phyloP scores from a whole-genome alignment of 2,329 filamentous ascomycete species.

The Fusarium foetens region DNA sequence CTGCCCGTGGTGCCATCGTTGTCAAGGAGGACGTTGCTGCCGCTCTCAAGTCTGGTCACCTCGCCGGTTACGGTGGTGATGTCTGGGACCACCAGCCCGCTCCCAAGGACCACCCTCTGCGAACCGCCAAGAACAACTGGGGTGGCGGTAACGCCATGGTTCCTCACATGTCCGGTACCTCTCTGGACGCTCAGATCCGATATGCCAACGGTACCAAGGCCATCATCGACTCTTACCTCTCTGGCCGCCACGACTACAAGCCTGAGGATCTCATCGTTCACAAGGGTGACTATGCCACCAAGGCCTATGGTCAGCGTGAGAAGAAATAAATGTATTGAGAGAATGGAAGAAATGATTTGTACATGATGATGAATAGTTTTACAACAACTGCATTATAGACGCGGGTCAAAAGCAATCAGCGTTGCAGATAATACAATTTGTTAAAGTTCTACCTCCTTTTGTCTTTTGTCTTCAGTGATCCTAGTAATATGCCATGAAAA shows the following conservation, averaged over 20 bases:
- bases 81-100: slow-evolving; percentile 99
- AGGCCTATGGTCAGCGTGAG: slow-evolving; percentile 84
- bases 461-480: neutral
- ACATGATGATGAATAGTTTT: slow-evolving; percentile 39
- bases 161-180: slow-evolving; percentile 98
- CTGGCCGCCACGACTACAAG: slow-evolving; percentile 86
- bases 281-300: slow-evolving; percentile 92
- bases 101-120: slow-evolving; percentile 90
- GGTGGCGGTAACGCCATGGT: slow-evolving; percentile 99
- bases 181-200: slow-evolving; percentile 95
- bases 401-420: slow-evolving; percentile 37
- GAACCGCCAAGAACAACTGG: slow-evolving; percentile 92
- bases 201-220: slow-evolving; percentile 89
- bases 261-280: slow-evolving; percentile 91
- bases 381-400: slow-evolving; percentile 34
- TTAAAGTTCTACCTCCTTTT: slow-evolving; percentile 23
- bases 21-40: slow-evolving; percentile 99
- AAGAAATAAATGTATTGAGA: slow-evolving; percentile 48
- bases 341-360: slow-evolving; percentile 33
- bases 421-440: slow-evolving; percentile 41
- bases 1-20: slow-evolving; percentile 96
- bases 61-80: slow-evolving; percentile 87
- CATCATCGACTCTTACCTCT: slow-evolving; percentile 92
- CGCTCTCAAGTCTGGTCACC: slow-evolving; percentile 90
- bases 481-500: neutral